Conservation (phyloP, 768 basidiomycete genomes). For the Lactarius pseudohatsudake region DNA sequence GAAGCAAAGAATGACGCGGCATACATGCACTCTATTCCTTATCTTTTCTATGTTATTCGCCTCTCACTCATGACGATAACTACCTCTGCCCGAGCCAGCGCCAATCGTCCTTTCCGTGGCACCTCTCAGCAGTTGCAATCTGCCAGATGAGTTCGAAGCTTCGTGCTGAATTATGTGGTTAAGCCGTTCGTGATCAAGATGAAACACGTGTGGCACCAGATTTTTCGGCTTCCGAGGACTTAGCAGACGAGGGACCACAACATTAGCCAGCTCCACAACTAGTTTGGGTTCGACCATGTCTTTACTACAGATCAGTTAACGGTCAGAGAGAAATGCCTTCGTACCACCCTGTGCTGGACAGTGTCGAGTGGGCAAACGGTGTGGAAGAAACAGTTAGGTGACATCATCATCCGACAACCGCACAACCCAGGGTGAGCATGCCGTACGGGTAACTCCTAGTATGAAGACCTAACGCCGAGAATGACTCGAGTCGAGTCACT, state of each 20-base stretch:
- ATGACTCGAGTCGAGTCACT: neutral
- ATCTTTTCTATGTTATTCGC: no score
- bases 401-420: neutral
- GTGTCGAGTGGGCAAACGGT: neutral
- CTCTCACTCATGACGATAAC: no score
- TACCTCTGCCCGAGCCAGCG: no score
- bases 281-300: neutral
- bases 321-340: neutral
- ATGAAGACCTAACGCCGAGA: neutral
- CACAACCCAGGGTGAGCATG: neutral
- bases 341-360: neutral
- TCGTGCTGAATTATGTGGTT: constrained; percentile 50
- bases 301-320: neutral
- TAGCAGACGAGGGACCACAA: constrained; percentile 84
- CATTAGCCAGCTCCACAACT: neutral
- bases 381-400: neutral
- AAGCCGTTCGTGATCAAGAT: constrained; percentile 77
- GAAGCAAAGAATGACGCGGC: constrained; percentile 50
- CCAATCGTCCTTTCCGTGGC: constrained; percentile 51
- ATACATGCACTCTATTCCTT: no score
- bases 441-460: no score
- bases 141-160: constrained; percentile 50
- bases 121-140: constrained; percentile 68
- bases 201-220: constrained; percentile 78
- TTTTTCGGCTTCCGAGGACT: neutral